These are phyloP conservation scores for Pyricularia grisea DNA, from an alignment of 2,329 filamentous ascomycete genomes.

Conservation along the genomic window DNA sequence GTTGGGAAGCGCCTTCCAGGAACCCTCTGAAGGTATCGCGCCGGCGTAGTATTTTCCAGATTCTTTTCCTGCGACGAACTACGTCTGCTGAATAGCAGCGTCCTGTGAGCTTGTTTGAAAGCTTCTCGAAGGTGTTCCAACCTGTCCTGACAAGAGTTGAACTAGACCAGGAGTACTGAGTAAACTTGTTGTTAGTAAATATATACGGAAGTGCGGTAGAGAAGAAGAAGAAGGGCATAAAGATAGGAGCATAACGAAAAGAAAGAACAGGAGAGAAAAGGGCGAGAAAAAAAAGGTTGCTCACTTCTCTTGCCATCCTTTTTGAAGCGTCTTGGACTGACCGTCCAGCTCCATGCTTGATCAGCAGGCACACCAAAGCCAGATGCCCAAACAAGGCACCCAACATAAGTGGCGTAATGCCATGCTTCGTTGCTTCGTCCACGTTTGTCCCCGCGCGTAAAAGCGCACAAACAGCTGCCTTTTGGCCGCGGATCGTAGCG, in stretches of 20 bases:
- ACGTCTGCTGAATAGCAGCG: not conserved
- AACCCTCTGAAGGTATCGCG: not conserved
- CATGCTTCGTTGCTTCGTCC: not conserved
- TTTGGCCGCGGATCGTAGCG: not conserved
- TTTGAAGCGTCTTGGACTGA: not conserved
- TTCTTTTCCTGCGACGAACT: not conserved
- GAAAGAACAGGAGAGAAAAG: not conserved
- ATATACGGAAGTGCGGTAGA: not conserved
- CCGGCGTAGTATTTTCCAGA: not conserved
- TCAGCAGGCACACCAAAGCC: not conserved
- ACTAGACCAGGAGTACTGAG: not conserved
- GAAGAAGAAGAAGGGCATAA: too few relatives aligned
- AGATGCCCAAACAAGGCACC: not conserved
- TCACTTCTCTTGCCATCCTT: not conserved
- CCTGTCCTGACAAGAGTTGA: not conserved
- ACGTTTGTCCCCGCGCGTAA: not conserved
- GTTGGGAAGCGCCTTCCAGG: not conserved
- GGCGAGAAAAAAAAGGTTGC: not conserved
- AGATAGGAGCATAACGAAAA: too few relatives aligned
- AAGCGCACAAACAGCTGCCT: not conserved
- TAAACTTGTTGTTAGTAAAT: not conserved
- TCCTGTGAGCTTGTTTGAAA: not conserved
- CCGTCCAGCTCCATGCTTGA: not conserved
- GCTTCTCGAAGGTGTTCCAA: not conserved
- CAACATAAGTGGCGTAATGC: not conserved